A percentile compares a stretch with the other conserved stretches of the same genome.
Conservation (phyloP, 1,284 basidiomycete genomes). For the Coniferiporia weirii region DNA sequence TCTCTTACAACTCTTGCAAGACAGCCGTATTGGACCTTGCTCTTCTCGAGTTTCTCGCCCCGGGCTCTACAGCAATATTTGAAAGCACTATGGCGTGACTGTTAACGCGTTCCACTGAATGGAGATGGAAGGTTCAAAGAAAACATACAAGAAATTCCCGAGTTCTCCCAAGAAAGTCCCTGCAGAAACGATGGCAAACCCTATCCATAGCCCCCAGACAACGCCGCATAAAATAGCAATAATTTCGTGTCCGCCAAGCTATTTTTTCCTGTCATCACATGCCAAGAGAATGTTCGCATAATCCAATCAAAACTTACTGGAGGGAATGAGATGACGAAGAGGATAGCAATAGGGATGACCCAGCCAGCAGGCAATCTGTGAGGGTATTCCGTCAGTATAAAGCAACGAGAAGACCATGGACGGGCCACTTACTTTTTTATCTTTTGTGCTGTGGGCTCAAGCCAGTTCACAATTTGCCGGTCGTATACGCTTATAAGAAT, state of each 20-base stretch:
- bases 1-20: conserved; percentile 59
- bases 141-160: conserved; percentile 31
- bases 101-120: background rate
- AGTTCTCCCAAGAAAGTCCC: conserved; percentile 32
- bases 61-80: conserved; percentile 39
- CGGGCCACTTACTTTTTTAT: conserved; percentile 28
- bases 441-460: conserved; percentile 50
- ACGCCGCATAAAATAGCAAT: conserved; percentile 71
- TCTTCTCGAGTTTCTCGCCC: conserved; percentile 53
- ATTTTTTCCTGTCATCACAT: background rate
- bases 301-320: conserved; percentile 31
- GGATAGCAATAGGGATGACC: conserved; percentile 43
- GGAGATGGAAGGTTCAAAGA: background rate
- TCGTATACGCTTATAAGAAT: conserved; percentile 52
- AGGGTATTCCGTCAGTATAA: background rate
- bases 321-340: conserved; percentile 33
- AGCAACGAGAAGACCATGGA: background rate
- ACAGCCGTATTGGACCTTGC: conserved; percentile 54
- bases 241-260: conserved; percentile 77
- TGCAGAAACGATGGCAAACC: conserved; percentile 40
- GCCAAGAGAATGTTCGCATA: background rate
- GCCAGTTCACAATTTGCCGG: conserved; percentile 52
- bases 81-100: conserved; percentile 35
- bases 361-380: conserved; percentile 35
- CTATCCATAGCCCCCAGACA: conserved; percentile 68